phyloP scores from a whole-genome alignment of 2,329 filamentous ascomycete species.

The Exophiala dermatitidis region DNA sequence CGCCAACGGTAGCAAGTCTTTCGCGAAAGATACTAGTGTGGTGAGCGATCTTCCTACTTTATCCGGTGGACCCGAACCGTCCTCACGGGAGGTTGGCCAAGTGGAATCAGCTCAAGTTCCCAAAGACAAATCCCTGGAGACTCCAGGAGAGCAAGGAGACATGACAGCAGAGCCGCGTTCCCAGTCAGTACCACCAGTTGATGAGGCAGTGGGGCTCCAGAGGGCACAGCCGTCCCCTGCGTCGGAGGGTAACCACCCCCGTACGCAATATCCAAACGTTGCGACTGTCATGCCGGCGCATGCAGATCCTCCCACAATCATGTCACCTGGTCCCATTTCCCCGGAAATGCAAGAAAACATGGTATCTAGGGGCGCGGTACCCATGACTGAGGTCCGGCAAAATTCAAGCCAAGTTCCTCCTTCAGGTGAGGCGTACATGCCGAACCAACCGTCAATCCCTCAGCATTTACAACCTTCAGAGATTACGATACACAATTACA shows the following conservation, averaged over 20 bases:
- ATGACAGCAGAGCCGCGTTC: neutral
- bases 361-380: constrained; percentile 55
- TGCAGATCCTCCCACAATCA: constrained; percentile 29
- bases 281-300: constrained; percentile 9
- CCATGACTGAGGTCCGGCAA: constrained; percentile 53
- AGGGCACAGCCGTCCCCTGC: neutral
- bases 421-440: constrained; percentile 11
- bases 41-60: constrained; percentile 19
- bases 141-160: neutral
- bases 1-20: neutral
- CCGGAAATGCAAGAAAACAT: constrained; percentile 57
- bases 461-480: constrained; percentile 35
- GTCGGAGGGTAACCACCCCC: neutral
- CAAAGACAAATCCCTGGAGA: constrained; percentile 23
- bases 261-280: constrained; percentile 11
- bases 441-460: constrained; percentile 15
- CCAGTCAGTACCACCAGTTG: neutral
- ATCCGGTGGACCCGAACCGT: constrained; percentile 21
- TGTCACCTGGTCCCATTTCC: constrained; percentile 56
- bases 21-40: constrained; percentile 5
- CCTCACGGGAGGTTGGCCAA: constrained; percentile 30
- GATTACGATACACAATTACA: constrained; percentile 31
- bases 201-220: neutral
- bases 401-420: constrained; percentile 29
- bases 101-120: constrained; percentile 29